Percentiles rank a stretch among this genome's conserved stretches.
phyloP scores from a whole-genome alignment of 225 moss, liverwort and hornwort species.

The Lunularia cruciata region DNA sequence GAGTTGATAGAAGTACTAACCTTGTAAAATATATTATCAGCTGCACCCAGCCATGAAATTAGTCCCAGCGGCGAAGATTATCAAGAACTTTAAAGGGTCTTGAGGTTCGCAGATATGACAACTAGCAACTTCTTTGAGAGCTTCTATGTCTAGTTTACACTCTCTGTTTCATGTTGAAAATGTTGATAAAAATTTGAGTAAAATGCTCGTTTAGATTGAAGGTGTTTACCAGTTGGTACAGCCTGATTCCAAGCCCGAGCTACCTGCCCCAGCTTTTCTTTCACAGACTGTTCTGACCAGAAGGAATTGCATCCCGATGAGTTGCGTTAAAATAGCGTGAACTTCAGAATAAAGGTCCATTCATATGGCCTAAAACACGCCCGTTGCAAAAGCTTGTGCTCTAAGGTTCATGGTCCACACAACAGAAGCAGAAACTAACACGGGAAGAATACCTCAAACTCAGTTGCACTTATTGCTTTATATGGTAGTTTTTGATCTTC shows the following conservation, averaged over 20 bases:
- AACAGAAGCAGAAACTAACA: not conserved
- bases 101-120: not conserved
- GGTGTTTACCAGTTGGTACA: slow-evolving; percentile 40
- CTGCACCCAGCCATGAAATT: slow-evolving; percentile 36
- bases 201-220: too few relatives aligned
- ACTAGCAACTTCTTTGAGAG: too few relatives aligned
- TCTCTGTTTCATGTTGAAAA: too few relatives aligned
- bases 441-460: slow-evolving; percentile 50
- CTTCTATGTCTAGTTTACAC: too few relatives aligned
- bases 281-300: slow-evolving; percentile 51
- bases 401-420: too few relatives aligned
- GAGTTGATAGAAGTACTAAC: slow-evolving; percentile 8
- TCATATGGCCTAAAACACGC: not conserved
- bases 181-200: too few relatives aligned
- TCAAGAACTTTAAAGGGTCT: not conserved
- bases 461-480: slow-evolving; percentile 55
- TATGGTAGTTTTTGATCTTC: slow-evolving; percentile 82
- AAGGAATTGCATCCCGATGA: not conserved
- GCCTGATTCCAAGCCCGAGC: slow-evolving; percentile 71
- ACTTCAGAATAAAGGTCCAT: not conserved
- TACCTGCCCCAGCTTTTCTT: slow-evolving; percentile 73
- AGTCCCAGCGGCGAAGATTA: not conserved
- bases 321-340: not conserved
- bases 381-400: too few relatives aligned
- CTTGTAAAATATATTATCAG: slow-evolving; percentile 76